phyloP scores from a whole-genome alignment of 192 early-diverging fungal genomes.

The Linderina pennispora region DNA sequence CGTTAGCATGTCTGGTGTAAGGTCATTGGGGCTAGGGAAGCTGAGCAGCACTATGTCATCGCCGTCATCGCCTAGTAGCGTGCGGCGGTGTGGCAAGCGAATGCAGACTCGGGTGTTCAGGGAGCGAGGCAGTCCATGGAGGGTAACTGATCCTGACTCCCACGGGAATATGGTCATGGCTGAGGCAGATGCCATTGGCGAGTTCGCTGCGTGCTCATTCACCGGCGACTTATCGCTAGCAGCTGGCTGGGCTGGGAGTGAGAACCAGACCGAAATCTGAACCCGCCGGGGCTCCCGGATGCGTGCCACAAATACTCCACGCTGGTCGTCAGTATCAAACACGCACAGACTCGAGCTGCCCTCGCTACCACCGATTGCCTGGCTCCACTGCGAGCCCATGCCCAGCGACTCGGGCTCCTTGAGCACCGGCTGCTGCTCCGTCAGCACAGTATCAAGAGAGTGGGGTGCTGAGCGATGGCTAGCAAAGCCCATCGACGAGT shows the following conservation, averaged over 20 bases:
- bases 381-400: neutral
- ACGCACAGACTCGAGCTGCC: neutral
- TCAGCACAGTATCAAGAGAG: too few relatives aligned
- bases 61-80: neutral
- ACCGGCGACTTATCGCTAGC: neutral
- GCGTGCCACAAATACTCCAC: slow-evolving; percentile 9
- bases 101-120: slow-evolving; percentile 9
- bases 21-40: too few relatives aligned
- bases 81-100: slow-evolving; percentile 14
- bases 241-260: neutral
- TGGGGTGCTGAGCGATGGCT: too few relatives aligned
- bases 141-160: slow-evolving; percentile 5
- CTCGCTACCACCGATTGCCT: neutral
- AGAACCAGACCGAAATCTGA: slow-evolving; percentile 14
- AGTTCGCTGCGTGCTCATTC: slow-evolving; percentile 1
- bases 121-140: slow-evolving; percentile 13
- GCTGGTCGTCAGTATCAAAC: slow-evolving; percentile 6
- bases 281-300: slow-evolving; percentile 6
- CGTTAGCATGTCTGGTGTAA: neutral
- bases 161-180: slow-evolving; percentile 2
- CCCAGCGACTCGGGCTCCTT: neutral
- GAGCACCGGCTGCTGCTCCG: too few relatives aligned
- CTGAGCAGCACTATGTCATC: slow-evolving; percentile 1
- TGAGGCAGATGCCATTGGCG: neutral
- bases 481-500: slow-evolving; percentile 16